phyloP scores from a whole-genome alignment of 1,139 yeast species.

The Taphrina pruni region DNA sequence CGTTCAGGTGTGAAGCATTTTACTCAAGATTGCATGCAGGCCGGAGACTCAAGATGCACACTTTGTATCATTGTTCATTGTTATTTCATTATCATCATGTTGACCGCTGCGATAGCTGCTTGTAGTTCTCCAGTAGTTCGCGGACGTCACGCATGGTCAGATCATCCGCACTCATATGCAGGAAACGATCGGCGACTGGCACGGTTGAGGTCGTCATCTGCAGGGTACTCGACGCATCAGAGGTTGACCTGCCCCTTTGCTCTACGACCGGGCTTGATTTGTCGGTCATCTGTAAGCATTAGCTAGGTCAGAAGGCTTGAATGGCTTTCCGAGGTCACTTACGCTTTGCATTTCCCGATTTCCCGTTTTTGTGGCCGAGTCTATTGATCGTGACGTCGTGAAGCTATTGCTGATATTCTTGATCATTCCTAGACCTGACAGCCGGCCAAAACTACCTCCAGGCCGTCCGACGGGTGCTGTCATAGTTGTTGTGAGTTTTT shows the following conservation, averaged over 20 bases:
- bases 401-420: constrained; percentile 19
- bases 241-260: not conserved
- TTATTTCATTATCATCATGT: not conserved
- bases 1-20: no score
- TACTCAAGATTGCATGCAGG: no score
- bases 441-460: constrained; percentile 22
- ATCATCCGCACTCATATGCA: constrained; percentile 28
- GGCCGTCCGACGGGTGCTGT: not conserved
- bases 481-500: not conserved
- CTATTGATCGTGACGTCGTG: constrained; percentile 8
- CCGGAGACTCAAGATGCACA: no score
- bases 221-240: constrained; percentile 6
- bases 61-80: no score
- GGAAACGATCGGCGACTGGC: constrained; percentile 3
- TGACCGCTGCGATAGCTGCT: constrained; percentile 14
- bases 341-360: constrained; percentile 17
- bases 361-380: not conserved
- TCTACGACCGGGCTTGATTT: not conserved
- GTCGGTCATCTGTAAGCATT: not conserved
- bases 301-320: not conserved
- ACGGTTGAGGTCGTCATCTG: not conserved
- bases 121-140: constrained; percentile 33
- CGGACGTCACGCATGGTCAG: constrained; percentile 32
- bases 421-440: constrained; percentile 31
- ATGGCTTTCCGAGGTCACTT: not conserved